Base-by-base conservation (phyloP, 805 yeast genomes). In the Kodamaea laetipori region DNA sequence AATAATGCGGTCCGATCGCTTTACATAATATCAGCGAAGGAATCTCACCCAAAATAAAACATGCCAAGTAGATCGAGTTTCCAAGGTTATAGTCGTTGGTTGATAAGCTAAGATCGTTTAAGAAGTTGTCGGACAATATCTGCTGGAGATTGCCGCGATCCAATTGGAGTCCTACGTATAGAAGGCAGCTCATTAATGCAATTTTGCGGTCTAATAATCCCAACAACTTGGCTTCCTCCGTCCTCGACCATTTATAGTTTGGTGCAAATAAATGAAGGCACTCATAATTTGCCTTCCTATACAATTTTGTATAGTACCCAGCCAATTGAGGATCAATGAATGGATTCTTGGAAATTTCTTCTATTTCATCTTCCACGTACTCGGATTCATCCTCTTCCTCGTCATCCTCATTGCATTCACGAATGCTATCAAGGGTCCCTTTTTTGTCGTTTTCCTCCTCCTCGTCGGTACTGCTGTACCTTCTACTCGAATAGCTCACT, bases 191-290 rank as follows among this genome's bases (percentile, higher is more conserved):
- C 36, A 56, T 51, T 39, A 58, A 48, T 4, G 60, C 44, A 24
- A 58, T 60, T 19, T 53, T 38, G 51, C 52, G 53, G 42, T 58
- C 56, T 19, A 49, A 44, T 35, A 56, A 56, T 30, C 57, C 37
- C 4, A 54, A 40, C 8, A 58, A 24, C 25, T 41, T 43, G 19
- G 44, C 46, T 19, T 58, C 60, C 27, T 58, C 62, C n/a, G 45
- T 50, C 10, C 33, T 28, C 2, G 57, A 47, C 63, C 63, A 58
- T 10, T 67, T 66, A 33, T 80, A 71, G 0, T 68, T 64, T 0
- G 86, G 84, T 54, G 83, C 86, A 53, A 82, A 77, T 11, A 67
- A 67, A 26, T 67, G 61, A 13, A 76, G 66, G 47, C 84, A 75
- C 54, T 82, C 87, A 53, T 82, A 82, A 9, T 72, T 37, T 1